Evolutionary conservation across 495 filamentous ascomycete species (phyloP), one percentile per base, ranked within the genome.

Genomic region (Bryoglossum gracile): DNA sequence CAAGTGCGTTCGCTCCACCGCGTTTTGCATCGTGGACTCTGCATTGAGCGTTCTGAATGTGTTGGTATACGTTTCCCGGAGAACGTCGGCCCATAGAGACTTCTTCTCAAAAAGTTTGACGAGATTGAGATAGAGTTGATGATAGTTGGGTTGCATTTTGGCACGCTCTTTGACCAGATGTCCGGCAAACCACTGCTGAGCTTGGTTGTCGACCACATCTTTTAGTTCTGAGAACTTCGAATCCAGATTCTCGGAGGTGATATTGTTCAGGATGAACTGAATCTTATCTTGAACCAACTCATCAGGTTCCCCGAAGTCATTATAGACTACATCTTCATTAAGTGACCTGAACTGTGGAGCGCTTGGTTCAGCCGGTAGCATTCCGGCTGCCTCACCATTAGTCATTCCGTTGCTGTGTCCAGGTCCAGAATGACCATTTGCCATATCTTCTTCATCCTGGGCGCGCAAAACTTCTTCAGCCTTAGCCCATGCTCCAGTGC

Each of bases 131-230:
- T 97, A 99, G 4, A 97, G 78, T 24, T 83, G 70, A 48, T 99
- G 92, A 62, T 88, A 95, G 59, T 97, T 99, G 3, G 90, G 89
- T 60, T 99, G 89, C 68, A 92, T 76, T 67, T 95, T 97, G 9
- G 92, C 94, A 11, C 91, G 88, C 62, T 94, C 86, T 58, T 95
- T 90, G 9, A 99, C 92, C n/a, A 99, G 69, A 61, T 95, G 94
- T 14, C 78, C 78, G 8, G 92, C 92, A 56, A 99, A 97, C 92
- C 92, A 99, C 61, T 92, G 87, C 57, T 91, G 84, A 60, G 95
- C 83, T 48, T 81, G 77, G 44, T 86, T 80, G 34, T 87, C 77
- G 42, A 97, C 60, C 22, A 84, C 78, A 26, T 91, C 82, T 28
- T 75, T 82, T 16, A 99, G 74, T 46, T 92, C 88, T 32, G 71